Conservation (phyloP, 1,139 yeast species). For the Geotrichum europaeum region DNA sequence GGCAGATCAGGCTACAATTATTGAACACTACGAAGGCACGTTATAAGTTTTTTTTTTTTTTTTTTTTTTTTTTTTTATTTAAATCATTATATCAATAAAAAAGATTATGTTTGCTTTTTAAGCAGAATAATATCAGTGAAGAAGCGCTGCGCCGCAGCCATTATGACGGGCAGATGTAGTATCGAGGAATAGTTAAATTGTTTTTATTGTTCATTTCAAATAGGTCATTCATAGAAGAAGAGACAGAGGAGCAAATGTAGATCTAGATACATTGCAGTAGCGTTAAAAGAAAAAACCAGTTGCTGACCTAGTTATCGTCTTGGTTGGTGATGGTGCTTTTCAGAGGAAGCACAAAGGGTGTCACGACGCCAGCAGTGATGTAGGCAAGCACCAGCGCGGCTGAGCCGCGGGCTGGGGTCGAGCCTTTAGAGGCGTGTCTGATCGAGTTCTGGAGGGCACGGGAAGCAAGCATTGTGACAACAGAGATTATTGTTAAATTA, state of each 20-base stretch:
- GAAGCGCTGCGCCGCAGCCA: too few species aligned
- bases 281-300: background rate
- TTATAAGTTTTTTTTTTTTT: too few species aligned
- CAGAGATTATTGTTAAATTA: background rate
- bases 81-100: too few species aligned
- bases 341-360: conserved; percentile 17
- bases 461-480: conserved; percentile 2
- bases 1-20: too few species aligned
- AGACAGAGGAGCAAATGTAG: background rate
- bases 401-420: background rate
- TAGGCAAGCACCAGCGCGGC: conserved; percentile 16
- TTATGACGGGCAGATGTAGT: too few species aligned
- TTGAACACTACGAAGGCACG: too few species aligned
- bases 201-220: too few species aligned
- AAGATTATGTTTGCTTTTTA: too few species aligned
- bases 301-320: background rate
- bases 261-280: background rate
- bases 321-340: conserved; percentile 12
- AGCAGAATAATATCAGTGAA: too few species aligned
- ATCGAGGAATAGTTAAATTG: too few species aligned
- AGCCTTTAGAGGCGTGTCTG: conserved; percentile 1
- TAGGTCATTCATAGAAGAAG: too few species aligned
- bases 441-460: conserved; percentile 11
- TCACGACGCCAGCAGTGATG: conserved; percentile 16
- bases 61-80: too few species aligned